Conservation (phyloP, 345 rosid species). For the Linum usitatissimum region DNA sequence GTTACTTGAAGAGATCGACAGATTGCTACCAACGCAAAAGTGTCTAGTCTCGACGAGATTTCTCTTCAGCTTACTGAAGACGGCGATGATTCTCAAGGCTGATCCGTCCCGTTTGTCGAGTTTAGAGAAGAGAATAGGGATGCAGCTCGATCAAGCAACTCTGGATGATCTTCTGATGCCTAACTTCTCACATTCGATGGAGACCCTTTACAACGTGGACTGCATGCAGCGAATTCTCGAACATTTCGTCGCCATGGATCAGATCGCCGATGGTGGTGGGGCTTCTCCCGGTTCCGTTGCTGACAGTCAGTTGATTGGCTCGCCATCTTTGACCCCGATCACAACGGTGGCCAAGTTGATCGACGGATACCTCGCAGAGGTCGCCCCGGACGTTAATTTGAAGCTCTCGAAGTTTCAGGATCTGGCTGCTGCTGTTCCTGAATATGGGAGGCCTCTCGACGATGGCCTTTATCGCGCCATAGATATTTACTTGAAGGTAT, state of each 20-base stretch:
- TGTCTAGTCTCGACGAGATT: slow-evolving; percentile 71
- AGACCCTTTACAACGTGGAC: slow-evolving; percentile 86
- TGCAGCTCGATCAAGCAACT: slow-evolving; percentile 94
- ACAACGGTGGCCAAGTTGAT: slow-evolving; percentile 81
- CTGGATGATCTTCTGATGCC: slow-evolving; percentile 96
- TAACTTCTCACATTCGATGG: slow-evolving; percentile 71
- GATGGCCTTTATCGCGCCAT: slow-evolving; percentile 94
- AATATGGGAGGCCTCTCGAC: slow-evolving; percentile 74
- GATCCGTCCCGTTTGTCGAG: slow-evolving; percentile 50
- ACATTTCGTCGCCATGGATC: slow-evolving; percentile 78
- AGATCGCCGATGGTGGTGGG: slow-evolving; percentile 69
- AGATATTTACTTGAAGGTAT: slow-evolving; percentile 92
- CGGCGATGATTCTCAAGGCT: slow-evolving; percentile 67
- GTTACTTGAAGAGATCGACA: slow-evolving; percentile 65
- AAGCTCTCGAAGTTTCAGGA: slow-evolving; percentile 92
- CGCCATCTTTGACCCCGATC: slow-evolving; percentile 75
- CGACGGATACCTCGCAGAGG: slow-evolving; percentile 97
- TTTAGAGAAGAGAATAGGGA: slow-evolving; percentile 76
- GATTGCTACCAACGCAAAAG: slow-evolving; percentile 64
- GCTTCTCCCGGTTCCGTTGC: slow-evolving; percentile 73
- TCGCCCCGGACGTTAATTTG: slow-evolving; percentile 87
- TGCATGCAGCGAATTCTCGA: slow-evolving; percentile 76
- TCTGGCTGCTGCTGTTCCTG: slow-evolving; percentile 85
- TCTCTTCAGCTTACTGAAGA: slow-evolving; percentile 72
- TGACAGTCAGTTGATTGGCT: slow-evolving; percentile 70